Percentiles rank a stretch among this genome's conserved stretches.
phyloP scores from a whole-genome alignment of 192 early-diverging fungal species.

The Gonapodya prolifera region DNA sequence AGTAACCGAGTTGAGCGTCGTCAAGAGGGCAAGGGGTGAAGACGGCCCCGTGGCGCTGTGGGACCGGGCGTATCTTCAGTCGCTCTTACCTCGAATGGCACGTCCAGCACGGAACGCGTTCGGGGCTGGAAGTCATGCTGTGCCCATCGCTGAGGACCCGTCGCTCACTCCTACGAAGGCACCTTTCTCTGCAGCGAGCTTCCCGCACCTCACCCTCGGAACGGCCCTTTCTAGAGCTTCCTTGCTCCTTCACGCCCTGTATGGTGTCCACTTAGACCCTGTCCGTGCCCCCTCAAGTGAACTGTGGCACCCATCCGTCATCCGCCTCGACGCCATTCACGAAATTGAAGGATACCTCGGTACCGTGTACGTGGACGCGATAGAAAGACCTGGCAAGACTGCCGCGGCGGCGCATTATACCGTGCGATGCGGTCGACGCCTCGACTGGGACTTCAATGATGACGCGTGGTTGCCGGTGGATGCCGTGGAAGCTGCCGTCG shows the following conservation, averaged over 20 bases:
- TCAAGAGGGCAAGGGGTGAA: slow-evolving; percentile 19
- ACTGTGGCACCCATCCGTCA: slow-evolving; percentile 81
- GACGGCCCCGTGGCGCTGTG: slow-evolving; percentile 5
- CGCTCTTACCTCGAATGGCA: background rate
- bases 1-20: slow-evolving; percentile 26
- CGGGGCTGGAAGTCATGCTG: background rate
- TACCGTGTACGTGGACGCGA: slow-evolving; percentile 89
- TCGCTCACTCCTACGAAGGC: background rate
- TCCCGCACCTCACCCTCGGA: slow-evolving; percentile 55
- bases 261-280: slow-evolving; percentile 74
- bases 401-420: slow-evolving; percentile 92
- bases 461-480: background rate
- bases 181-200: background rate
- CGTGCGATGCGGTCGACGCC: slow-evolving; percentile 70
- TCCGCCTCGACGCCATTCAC: slow-evolving; percentile 79
- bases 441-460: slow-evolving; percentile 57
- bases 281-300: slow-evolving; percentile 59
- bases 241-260: slow-evolving; percentile 67
- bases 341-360: slow-evolving; percentile 76
- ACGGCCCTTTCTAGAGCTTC: slow-evolving; percentile 77
- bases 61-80: background rate
- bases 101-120: background rate
- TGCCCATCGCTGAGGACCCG: background rate
- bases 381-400: slow-evolving; percentile 55
- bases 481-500: background rate